Evolutionary conservation across 2,329 filamentous ascomycete genomes (phyloP), one percentile per base, ranked within the genome.

Genomic region (Sclerotinia subarctica): DNA sequence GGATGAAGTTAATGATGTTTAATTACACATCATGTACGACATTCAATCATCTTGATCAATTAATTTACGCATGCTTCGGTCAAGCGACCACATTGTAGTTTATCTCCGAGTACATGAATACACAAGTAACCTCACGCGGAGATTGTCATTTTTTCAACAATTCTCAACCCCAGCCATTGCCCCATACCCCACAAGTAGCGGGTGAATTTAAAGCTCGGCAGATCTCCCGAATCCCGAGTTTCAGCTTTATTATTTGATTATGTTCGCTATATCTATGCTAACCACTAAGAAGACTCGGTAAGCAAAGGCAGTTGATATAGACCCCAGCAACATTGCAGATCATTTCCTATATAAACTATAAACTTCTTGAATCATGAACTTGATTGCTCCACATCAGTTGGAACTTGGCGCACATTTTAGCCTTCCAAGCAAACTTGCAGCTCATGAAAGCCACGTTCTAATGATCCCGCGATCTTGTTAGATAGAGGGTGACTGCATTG

Each of bases 51-150:
- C 58, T 64, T 44, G n/a, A 17, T 51, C 66, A 47, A 21, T 53
- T 60, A 62, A 54, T 26, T 62, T 53, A 51, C 66, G 56, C 66
- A 64, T 68, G 67, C 62, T 54, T 68, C 63, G 62, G 54, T 68
- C 67, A 68, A 65, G 67, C 63, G 63, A 65, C 67, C 63, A 57
- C 15, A 8, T 35, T 54, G 42, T 29, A 51, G 17, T 51, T 51
- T 54, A 26, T 63, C 46, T 62, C 46, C 44, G 53, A 49, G 65
- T 67, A 67, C 56, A 38, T 63, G 46, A 19, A 46, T 46, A 62
- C 65, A 62, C 65, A 64, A 56, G 66, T 29, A 64, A 68, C 42
- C 66, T 68, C 66, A 68, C 66, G 66, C 66, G 66, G 66, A 57
- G 59, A 64, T 68, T 68, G 51, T 68, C 66, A 67, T 54, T 67